phyloP scores from a whole-genome alignment of 768 basidiomycete species.

The Termitomyces sp. region DNA sequence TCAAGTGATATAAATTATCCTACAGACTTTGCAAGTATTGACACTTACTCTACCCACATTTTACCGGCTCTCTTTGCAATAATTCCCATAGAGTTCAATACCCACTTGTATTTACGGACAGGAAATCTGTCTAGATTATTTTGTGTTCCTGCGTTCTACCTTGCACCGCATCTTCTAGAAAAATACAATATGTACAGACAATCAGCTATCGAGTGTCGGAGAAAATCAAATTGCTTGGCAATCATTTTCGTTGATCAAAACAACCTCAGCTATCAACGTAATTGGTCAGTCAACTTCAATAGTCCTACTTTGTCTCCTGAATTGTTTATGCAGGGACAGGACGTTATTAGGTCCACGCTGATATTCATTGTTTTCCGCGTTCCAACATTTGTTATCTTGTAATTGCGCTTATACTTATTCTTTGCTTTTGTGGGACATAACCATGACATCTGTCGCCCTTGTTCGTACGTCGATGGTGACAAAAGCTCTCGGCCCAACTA shows the following conservation, averaged over 20 bases:
- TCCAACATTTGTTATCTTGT: background rate
- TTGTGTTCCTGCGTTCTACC: background rate
- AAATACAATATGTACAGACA: no score
- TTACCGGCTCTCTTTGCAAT: constrained; percentile 5
- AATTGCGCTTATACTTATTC: background rate
- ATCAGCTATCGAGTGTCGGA: background rate
- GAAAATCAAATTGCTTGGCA: background rate
- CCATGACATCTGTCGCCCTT: background rate
- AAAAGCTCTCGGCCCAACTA: background rate
- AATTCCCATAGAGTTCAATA: constrained; percentile 9
- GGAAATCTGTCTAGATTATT: background rate
- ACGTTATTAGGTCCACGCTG: background rate
- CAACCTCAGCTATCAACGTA: background rate
- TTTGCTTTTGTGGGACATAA: background rate
- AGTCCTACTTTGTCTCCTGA: background rate
- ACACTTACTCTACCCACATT: constrained; percentile 10
- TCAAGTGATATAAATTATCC: constrained; percentile 6
- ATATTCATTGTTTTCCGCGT: background rate
- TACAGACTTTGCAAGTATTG: constrained; percentile 6
- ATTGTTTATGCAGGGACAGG: no score
- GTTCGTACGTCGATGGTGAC: background rate
- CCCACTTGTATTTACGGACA: constrained; percentile 4
- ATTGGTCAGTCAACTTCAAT: background rate
- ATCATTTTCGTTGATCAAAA: background rate
- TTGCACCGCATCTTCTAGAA: background rate